Base-by-base conservation (phyloP, 495 filamentous ascomycete genomes). In the Neurospora sp. region DNA sequence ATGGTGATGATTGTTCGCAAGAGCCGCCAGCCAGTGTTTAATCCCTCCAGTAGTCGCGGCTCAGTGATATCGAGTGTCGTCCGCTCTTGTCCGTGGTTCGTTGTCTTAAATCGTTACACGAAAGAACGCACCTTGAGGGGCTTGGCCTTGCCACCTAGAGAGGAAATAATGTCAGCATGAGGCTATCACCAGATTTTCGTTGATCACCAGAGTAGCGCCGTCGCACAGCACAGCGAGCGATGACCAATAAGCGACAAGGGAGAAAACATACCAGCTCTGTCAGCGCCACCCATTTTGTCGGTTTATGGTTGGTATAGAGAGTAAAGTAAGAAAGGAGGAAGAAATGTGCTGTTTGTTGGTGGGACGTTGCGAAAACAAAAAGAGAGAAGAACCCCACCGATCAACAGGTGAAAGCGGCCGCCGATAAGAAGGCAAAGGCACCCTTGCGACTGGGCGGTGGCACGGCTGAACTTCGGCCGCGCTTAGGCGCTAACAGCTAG, bases 71-170 rank as follows among this genome's bases (percentile, higher is more conserved):
- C n/a, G 38, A 69, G 37, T 12, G 2, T 40, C 12, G 68, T 39
- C 31, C 53, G 53, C 14, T 35, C 5, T 65, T 5, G 16, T 18
- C 27, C 47, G 41, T 68, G 18, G 31, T 71, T n/a, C 4, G 5
- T n/a, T 2, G 10, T 35, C 14, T 8, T 65, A 0, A 22, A 31
- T 65, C 27, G 6, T 14, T 18, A 35, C 53, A 65, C 7, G 4
- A 31, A 61, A 35, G 14, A 65, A 70, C 78, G 76, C 41, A 81
- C 79, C 88, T 94, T 94, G 78, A 94, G 86, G 74, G 92, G 92
- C 87, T 94, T 94, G 75, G 87, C 89, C 85, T 94, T 94, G 85
- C 92, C 92, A 82, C 92, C 92, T 94, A 75, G 47, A 31, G 40
- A 69, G 74, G 42, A 70, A 8, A 18, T 6, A 18, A 18, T 16